Conservation (phyloP, 106 monocot genomes). For the Acorus calamus region DNA sequence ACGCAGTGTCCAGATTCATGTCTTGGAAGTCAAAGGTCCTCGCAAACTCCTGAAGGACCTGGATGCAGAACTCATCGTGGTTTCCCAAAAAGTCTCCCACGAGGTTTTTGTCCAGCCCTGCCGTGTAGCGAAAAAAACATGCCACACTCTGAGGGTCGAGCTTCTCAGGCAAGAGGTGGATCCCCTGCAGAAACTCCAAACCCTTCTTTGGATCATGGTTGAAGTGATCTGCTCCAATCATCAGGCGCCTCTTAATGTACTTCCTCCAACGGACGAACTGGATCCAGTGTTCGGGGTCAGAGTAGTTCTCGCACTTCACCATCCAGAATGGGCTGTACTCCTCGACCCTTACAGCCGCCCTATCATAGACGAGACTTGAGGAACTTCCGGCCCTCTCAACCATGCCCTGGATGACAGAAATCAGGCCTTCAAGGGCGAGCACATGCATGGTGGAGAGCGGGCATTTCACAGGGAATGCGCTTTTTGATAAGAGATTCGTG, state of each 20-base stretch:
- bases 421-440: conserved; percentile 20
- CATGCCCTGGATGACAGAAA: conserved; percentile 17
- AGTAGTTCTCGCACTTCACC: conserved; percentile 17
- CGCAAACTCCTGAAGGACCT: conserved; percentile 25
- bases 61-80: conserved; percentile 22
- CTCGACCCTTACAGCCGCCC: neutral
- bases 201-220: conserved; percentile 26
- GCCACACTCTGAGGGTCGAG: conserved; percentile 27
- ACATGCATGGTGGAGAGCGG: conserved; percentile 19
- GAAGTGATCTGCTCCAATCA: conserved; percentile 24
- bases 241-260: conserved; percentile 17
- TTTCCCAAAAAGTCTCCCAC: conserved; percentile 26
- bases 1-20: conserved; percentile 23
- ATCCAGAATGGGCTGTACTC: conserved; percentile 28
- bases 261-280: conserved; percentile 11
- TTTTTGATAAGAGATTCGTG: conserved; percentile 20
- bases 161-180: conserved; percentile 17
- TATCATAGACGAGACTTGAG: conserved; percentile 1
- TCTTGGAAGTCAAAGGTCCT: conserved; percentile 20
- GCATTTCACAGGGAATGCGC: conserved; percentile 24
- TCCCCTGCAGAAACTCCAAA: conserved; percentile 21
- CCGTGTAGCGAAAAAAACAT: conserved; percentile 17
- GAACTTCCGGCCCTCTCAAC: conserved; percentile 2
- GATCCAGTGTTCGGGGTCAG: conserved; percentile 21
- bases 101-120: conserved; percentile 23